Conservation (phyloP, 192 early-diverging fungal species). For the Backusella tuberculispora region DNA sequence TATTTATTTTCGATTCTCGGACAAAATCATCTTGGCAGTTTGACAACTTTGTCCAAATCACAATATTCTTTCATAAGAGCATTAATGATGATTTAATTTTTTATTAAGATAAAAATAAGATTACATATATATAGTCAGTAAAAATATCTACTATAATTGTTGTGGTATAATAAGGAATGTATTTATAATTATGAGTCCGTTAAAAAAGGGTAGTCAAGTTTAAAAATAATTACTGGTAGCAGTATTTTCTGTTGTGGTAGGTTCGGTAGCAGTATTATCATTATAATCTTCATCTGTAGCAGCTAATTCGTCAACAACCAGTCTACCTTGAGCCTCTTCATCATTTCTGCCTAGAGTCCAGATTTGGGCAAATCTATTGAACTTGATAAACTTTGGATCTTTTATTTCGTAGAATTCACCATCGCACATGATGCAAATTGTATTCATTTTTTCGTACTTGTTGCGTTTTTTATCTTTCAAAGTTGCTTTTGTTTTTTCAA, state of each 20-base stretch:
- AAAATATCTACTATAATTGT: too few relatives aligned
- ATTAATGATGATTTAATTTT: too few relatives aligned
- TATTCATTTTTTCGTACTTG: constrained; percentile 41
- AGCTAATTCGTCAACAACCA: constrained; percentile 32
- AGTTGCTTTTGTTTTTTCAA: constrained; percentile 10
- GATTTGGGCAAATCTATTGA: constrained; percentile 67
- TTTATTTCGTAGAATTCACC: constrained; percentile 78
- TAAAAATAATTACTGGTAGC: not conserved
- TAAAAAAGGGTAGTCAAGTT: not conserved
- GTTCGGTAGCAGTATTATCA: not conserved
- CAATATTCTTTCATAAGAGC: too few relatives aligned
- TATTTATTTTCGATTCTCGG: too few relatives aligned
- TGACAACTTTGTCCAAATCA: too few relatives aligned
- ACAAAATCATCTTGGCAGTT: too few relatives aligned
- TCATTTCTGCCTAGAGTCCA: constrained; percentile 59
- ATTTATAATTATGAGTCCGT: too few relatives aligned
- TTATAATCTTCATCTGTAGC: not conserved
- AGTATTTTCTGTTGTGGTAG: not conserved
- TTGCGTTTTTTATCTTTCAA: constrained; percentile 30
- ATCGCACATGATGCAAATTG: constrained; percentile 75
- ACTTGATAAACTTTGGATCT: constrained; percentile 58
- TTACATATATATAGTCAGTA: too few relatives aligned
- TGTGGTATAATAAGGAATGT: too few relatives aligned
- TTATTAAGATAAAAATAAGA: too few relatives aligned
- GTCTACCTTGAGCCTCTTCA: constrained; percentile 23